Percentiles rank a stretch among this genome's conserved stretches.
These are phyloP conservation scores for Pseudogymnoascus sp. DNA, from an alignment of 2,329 filamentous ascomycete genomes.

Conservation along the genomic window DNA sequence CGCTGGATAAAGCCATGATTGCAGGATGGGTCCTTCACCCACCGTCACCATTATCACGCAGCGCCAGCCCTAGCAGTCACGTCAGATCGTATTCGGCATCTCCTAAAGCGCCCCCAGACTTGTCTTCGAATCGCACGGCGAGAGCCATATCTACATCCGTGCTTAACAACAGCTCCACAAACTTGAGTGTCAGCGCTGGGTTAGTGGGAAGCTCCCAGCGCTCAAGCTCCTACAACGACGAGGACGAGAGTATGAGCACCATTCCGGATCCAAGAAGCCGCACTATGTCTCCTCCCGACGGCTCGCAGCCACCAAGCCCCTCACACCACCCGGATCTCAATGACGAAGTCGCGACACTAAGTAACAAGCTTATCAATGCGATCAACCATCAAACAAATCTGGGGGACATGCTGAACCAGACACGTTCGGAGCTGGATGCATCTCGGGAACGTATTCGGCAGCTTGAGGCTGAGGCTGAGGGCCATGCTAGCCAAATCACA, in stretches of 20 bases:
- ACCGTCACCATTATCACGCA: conserved; percentile 1
- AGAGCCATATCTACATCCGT: neutral
- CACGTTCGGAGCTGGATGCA: conserved; percentile 72
- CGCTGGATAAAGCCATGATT: conserved; percentile 1
- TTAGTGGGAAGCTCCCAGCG: neutral
- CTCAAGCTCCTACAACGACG: conserved; percentile 31
- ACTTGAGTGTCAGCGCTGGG: neutral
- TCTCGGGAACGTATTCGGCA: conserved; percentile 58
- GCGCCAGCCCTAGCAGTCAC: conserved; percentile 1
- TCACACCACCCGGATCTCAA: conserved; percentile 47
- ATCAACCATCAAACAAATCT: conserved; percentile 93
- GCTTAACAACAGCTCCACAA: neutral
- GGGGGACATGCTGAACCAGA: conserved; percentile 76
- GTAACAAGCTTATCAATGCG: conserved; percentile 91
- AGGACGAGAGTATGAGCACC: conserved; percentile 57
- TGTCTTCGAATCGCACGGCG: neutral
- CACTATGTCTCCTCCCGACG: conserved; percentile 37
- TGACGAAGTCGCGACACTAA: conserved; percentile 77
- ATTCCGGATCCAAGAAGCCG: conserved; percentile 56
- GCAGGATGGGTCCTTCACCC: conserved; percentile 7
- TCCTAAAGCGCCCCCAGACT: neutral
- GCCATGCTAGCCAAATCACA: conserved; percentile 60
- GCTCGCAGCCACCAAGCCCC: conserved; percentile 25
- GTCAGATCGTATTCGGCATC: neutral
- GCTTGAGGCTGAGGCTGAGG: conserved; percentile 52